Conservation (phyloP, 352 stramenopile species). For the Globisporangium sylvaticum region DNA sequence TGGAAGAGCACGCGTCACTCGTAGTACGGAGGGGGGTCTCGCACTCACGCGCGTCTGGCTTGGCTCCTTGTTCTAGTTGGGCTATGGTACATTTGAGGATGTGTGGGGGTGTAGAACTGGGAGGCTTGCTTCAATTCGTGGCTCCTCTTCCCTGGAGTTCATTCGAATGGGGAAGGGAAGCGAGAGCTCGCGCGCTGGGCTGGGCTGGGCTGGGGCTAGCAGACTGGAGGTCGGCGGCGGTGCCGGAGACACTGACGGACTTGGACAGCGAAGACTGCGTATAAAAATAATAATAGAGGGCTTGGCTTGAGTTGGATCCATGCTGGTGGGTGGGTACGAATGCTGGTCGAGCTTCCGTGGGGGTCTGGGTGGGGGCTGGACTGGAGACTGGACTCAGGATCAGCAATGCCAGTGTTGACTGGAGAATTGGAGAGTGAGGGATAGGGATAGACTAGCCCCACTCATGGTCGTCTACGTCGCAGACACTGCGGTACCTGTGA, state of each 20-base stretch:
- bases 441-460: too few species aligned
- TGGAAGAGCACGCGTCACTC: not conserved
- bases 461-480: conserved; percentile 14
- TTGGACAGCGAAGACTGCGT: not conserved
- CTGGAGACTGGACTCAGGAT: not conserved
- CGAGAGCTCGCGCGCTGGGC: not conserved
- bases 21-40: too few species aligned
- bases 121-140: not conserved
- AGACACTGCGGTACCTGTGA: conserved; percentile 5
- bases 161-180: not conserved
- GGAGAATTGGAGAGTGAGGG: too few species aligned
- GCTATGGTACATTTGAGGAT: not conserved
- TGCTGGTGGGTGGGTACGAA: not conserved
- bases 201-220: too few species aligned
- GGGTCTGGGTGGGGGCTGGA: not conserved
- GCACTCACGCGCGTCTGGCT: not conserved
- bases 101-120: not conserved
- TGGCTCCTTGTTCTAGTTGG: not conserved
- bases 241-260: not conserved
- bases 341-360: not conserved
- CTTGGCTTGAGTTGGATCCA: not conserved
- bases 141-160: not conserved
- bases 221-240: not conserved
- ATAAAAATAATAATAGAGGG: not conserved
- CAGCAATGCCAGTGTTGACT: not conserved